Conservation (phyloP, 2,329 filamentous ascomycete species). For the Fusarium sambucinum region DNA sequence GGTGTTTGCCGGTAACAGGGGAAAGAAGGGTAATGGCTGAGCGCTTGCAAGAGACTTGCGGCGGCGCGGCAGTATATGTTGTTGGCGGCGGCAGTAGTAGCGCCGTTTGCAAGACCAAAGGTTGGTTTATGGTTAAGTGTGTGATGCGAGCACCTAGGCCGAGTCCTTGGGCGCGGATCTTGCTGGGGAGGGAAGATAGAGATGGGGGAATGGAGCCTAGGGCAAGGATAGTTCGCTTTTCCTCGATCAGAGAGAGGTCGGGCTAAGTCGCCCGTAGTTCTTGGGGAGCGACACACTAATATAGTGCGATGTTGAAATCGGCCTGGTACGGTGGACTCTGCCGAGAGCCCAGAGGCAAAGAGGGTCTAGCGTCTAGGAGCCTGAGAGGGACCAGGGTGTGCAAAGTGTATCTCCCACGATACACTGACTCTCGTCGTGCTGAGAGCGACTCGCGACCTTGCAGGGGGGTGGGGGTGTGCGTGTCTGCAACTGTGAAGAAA, state of each 20-base stretch:
- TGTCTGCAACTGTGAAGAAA: slow-evolving; percentile 39
- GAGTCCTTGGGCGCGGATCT: slow-evolving; percentile 52
- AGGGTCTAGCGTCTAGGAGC: slow-evolving; percentile 53
- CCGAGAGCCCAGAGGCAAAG: slow-evolving; percentile 52
- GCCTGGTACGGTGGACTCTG: slow-evolving; percentile 50
- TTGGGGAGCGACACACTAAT: slow-evolving; percentile 57
- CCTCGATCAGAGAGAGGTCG: slow-evolving; percentile 50
- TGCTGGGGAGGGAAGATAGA: slow-evolving; percentile 47
- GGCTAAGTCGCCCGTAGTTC: slow-evolving; percentile 50
- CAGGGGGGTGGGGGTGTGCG: slow-evolving; percentile 33
- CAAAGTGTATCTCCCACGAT: slow-evolving; percentile 48
- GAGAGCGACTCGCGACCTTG: slow-evolving; percentile 45
- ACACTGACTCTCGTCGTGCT: slow-evolving; percentile 49
- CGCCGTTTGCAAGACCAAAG: slow-evolving; percentile 49
- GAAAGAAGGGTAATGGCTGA: slow-evolving; percentile 48
- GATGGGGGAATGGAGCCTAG: slow-evolving; percentile 47
- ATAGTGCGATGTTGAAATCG: slow-evolving; percentile 55
- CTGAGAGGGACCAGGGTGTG: slow-evolving; percentile 48
- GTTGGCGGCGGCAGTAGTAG: slow-evolving; percentile 52
- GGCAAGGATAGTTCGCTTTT: slow-evolving; percentile 50
- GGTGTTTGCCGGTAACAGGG: slow-evolving; percentile 48
- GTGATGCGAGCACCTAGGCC: slow-evolving; percentile 52
- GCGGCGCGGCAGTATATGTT: slow-evolving; percentile 54
- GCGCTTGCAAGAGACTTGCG: slow-evolving; percentile 50
- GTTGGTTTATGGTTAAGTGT: slow-evolving; percentile 51